These are phyloP conservation scores for Pouteria campechiana DNA, from an alignment of 179 eudicot species.

Conservation along the genomic window DNA sequence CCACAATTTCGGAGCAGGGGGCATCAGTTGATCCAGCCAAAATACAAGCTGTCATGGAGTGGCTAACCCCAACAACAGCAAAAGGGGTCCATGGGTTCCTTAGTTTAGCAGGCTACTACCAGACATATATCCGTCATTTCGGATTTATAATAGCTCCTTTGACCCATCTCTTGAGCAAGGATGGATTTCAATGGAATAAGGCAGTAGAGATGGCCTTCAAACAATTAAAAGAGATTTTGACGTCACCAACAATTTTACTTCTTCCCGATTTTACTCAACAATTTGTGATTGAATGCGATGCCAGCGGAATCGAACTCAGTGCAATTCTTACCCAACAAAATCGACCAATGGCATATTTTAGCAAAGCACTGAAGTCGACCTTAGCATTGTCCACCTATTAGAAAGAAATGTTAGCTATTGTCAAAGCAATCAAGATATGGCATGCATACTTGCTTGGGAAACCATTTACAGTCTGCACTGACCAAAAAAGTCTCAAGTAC, in stretches of 20 bases:
- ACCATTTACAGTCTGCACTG: neutral
- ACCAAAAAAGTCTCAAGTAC: constrained; percentile 1
- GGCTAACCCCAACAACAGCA: neutral
- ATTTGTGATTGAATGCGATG: constrained; percentile 3
- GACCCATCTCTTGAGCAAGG: neutral
- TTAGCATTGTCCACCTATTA: constrained; percentile 2
- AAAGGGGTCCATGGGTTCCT: constrained; percentile 2
- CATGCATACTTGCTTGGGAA: neutral
- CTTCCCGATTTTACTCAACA: neutral
- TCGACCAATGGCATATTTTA: neutral
- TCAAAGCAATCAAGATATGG: constrained; percentile 1
- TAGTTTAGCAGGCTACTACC: constrained; percentile 5
- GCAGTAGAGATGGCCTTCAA: neutral
- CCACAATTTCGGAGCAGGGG: neutral
- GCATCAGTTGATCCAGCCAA: neutral
- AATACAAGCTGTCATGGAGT: neutral
- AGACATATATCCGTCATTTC: neutral
- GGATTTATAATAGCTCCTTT: constrained; percentile 1
- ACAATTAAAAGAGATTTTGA: neutral
- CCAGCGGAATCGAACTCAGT: neutral
- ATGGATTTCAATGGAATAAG: neutral
- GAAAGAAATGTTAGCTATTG: constrained; percentile 2
- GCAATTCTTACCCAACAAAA: neutral
- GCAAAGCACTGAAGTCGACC: neutral
- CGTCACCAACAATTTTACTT: neutral